Evolutionary conservation across 2,329 filamentous ascomycete genomes (phyloP).

Genomic region (Diaporthe batatas): DNA sequence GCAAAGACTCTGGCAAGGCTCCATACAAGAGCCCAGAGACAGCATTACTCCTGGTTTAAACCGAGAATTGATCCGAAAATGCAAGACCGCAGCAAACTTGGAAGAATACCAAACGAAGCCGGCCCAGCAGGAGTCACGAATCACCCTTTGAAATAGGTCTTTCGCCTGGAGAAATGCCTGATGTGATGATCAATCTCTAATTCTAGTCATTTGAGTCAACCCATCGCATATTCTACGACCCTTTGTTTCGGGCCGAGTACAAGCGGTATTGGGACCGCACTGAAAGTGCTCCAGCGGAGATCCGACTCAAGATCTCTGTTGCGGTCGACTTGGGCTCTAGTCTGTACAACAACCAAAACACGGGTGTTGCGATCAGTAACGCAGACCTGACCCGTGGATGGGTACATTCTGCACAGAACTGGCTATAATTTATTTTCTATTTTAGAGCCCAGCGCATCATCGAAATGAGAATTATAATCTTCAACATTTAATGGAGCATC

Average conservation of each 20-base stretch:
- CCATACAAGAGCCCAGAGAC: constrained; percentile 46
- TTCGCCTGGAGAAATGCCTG: constrained; percentile 52
- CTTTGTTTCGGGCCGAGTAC: constrained; percentile 66
- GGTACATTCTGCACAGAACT: constrained; percentile 56
- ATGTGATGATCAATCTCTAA: constrained; percentile 60
- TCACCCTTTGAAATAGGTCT: constrained; percentile 42
- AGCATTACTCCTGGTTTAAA: constrained; percentile 45
- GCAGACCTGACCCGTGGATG: constrained; percentile 45
- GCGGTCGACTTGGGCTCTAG: constrained; percentile 57
- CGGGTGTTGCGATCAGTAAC: background rate
- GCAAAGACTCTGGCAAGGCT: constrained; percentile 40
- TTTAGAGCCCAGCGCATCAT: too few species aligned
- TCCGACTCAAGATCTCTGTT: constrained; percentile 55
- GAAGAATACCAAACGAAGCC: constrained; percentile 49
- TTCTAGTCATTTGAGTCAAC: constrained; percentile 63
- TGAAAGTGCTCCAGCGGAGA: constrained; percentile 43
- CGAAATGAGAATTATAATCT: too few species aligned
- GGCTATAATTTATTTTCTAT: constrained; percentile 48
- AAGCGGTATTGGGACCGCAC: constrained; percentile 58
- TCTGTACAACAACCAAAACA: constrained; percentile 45
- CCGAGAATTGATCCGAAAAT: constrained; percentile 51
- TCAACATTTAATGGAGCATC: too few species aligned
- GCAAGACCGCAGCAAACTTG: constrained; percentile 52
- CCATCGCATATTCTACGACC: constrained; percentile 66
- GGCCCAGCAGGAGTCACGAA: constrained; percentile 51